Base-by-base conservation (phyloP, 208 protist species). In the Trypanosoma brucei region DNA sequence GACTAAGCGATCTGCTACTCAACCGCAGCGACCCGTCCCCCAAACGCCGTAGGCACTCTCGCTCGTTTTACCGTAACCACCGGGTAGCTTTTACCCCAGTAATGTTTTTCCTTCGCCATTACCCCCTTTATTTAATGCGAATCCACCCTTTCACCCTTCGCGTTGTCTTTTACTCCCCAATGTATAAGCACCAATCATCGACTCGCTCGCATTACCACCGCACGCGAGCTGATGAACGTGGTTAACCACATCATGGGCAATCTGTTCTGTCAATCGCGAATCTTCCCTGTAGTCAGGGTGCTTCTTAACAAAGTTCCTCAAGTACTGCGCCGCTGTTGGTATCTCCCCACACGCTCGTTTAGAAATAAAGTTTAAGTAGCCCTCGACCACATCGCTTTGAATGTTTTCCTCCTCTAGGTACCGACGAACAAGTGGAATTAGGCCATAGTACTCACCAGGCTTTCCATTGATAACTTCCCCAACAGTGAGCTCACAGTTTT, bases 381-480 rank as follows among this genome's bases (percentile, higher is more conserved):
- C 72, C 9, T 87, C 70, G 1, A 99, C 8, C 35, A 76, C 45
- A n/a, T 66, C 55, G 52, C 40, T 78, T 11, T 75, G 78, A 11
- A 91, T 65, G 36, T 81, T 68, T 36, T 97, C 78, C 0, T 87
- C 79, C 14, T 86, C 65, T 11, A 98, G 48, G 75, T 97, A 98
- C 40, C 81, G 76, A 34, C 72, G 59, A 1, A 98, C 85, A 44
- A 98, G 68, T 11, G 96, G 91, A 48, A 99, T 84, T 34, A 99
- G 75, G 5, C 97, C 97, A 38, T 86, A 85, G 77, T 96, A 99
- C 53, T 70, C 70, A 31, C 73, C 83, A 38, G 84, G 68, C 51
- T 65, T 73, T 11, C 97, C 98, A 77, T 99, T 98, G 62, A 99
- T 94, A 35, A 99, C 97, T 56, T 98, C 94, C 67, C 98, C 74